Evolutionary conservation across 352 stramenopile genomes (phyloP).

Genomic region (Pilasporangium apinafurcum): DNA sequence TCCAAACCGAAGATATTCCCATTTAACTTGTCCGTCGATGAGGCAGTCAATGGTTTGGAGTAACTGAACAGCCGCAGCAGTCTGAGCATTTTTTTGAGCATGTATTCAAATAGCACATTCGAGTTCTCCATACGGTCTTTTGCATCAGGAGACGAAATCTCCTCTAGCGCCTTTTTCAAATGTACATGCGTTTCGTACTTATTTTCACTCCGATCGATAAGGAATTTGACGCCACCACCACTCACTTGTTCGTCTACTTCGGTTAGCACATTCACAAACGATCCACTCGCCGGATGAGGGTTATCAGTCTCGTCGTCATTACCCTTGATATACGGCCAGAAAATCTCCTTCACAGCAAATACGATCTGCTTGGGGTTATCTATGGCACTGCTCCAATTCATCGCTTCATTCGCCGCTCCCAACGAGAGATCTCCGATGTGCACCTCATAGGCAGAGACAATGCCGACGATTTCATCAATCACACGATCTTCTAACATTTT

Average conservation of each 20-base stretch:
- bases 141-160: constrained; percentile 59
- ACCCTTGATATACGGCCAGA: constrained; percentile 64
- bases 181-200: constrained; percentile 67
- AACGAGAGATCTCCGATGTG: constrained; percentile 27
- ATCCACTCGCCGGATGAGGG: constrained; percentile 23
- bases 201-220: constrained; percentile 49
- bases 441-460: constrained; percentile 63
- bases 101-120: constrained; percentile 79
- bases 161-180: constrained; percentile 49
- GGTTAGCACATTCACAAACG: constrained; percentile 55
- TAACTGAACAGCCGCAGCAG: constrained; percentile 72
- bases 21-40: too few relatives aligned
- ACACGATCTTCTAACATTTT: constrained; percentile 66
- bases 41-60: constrained; percentile 34
- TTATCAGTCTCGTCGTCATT: constrained; percentile 8
- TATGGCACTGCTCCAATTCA: constrained; percentile 20
- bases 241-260: constrained; percentile 58
- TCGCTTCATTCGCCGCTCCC: constrained; percentile 11
- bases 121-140: constrained; percentile 72
- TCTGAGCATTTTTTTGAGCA: constrained; percentile 60
- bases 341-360: constrained; percentile 71
- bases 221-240: constrained; percentile 64
- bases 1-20: too few relatives aligned
- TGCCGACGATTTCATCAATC: constrained; percentile 56
- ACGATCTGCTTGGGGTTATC: constrained; percentile 52